Percentiles rank a stretch among this genome's conserved stretches.
Conservation (phyloP, 345 rosid species). For the Euphorbia peplus region DNA sequence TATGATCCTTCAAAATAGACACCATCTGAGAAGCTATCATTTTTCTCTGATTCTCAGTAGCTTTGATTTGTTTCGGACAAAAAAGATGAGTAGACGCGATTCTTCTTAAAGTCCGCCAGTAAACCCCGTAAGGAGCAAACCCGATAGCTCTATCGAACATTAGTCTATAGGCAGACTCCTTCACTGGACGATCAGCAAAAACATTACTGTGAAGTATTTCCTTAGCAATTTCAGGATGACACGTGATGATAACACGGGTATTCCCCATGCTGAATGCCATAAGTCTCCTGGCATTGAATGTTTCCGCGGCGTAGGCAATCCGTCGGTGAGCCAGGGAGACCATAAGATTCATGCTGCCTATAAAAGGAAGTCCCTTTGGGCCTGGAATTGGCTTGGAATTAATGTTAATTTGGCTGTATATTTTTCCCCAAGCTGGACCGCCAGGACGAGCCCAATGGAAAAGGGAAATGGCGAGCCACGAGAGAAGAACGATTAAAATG, state of each 20-base stretch:
- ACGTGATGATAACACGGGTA: conserved; percentile 63
- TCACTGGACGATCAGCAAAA: conserved; percentile 71
- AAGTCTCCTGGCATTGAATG: conserved; percentile 48
- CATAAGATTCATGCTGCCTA: conserved; percentile 72
- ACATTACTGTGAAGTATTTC: conserved; percentile 64
- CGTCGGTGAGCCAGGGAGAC: conserved; percentile 52
- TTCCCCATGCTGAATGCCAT: conserved; percentile 73
- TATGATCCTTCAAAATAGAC: conserved; percentile 15
- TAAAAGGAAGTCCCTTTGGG: conserved; percentile 60
- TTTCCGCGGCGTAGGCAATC: conserved; percentile 41
- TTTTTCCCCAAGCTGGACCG: conserved; percentile 84
- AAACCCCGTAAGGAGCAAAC: conserved; percentile 69
- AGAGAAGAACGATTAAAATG: conserved; percentile 26
- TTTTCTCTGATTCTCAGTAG: conserved; percentile 41
- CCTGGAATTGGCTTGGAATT: conserved; percentile 48
- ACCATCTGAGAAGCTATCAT: conserved; percentile 53
- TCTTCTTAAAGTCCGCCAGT: conserved; percentile 68
- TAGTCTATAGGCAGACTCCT: conserved; percentile 64
- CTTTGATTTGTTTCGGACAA: conserved; percentile 52
- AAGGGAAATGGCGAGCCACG: conserved; percentile 41
- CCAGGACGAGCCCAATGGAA: conserved; percentile 62
- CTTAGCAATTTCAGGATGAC: conserved; percentile 60
- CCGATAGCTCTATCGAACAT: conserved; percentile 82
- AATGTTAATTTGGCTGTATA: conserved; percentile 16
- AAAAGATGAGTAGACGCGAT: conserved; percentile 65